Conservation (phyloP, 192 early-diverging fungal genomes). For the Coemansia sp. region DNA sequence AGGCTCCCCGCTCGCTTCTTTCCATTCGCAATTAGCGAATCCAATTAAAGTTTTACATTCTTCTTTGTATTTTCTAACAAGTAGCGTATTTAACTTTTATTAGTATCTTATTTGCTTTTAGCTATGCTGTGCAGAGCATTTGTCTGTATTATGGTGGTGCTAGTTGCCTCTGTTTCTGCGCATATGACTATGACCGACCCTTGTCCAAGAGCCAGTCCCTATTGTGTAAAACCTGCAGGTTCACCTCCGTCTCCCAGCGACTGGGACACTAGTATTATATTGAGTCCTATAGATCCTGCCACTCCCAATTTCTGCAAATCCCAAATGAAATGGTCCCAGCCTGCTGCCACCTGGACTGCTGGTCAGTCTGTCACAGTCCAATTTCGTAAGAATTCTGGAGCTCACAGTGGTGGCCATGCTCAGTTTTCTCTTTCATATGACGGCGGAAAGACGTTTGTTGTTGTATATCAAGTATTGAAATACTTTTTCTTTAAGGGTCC, state of each 20-base stretch:
- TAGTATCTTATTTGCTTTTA: background rate
- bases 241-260: no score
- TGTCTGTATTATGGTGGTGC: background rate
- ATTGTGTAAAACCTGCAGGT: no score
- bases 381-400: slow-evolving; percentile 41
- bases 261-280: no score
- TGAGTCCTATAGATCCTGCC: no score
- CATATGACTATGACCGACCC: no score
- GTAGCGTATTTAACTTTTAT: no score
- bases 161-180: no score
- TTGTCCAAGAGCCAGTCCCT: no score
- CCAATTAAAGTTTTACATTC: no score
- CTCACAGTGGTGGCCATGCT: slow-evolving; percentile 61
- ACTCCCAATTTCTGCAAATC: slow-evolving; percentile 27
- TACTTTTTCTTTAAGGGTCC: slow-evolving; percentile 33
- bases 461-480: slow-evolving; percentile 40
- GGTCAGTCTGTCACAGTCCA: slow-evolving; percentile 54
- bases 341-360: slow-evolving; percentile 37
- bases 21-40: no score
- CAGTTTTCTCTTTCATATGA: slow-evolving; percentile 63
- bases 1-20: no score
- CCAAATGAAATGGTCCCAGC: slow-evolving; percentile 31
- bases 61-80: no score
- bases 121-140: background rate
- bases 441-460: slow-evolving; percentile 56